Conservation (phyloP, 345 rosid genomes). For the Sapria himalayana region DNA sequence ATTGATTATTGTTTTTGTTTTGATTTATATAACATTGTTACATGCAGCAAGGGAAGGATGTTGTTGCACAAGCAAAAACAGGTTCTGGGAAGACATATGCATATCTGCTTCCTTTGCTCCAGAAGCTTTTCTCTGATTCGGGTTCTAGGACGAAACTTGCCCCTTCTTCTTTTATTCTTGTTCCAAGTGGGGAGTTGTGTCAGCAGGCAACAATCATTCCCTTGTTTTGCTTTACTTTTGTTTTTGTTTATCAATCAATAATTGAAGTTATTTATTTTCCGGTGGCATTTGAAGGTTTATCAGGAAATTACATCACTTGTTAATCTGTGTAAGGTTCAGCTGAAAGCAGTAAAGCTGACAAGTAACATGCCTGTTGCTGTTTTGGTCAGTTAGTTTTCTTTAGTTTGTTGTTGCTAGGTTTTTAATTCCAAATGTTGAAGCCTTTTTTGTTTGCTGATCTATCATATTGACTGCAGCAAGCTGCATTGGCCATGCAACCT, state of each 20-base stretch:
- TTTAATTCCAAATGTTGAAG: background rate
- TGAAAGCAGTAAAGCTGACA: conserved; percentile 50
- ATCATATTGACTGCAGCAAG: conserved; percentile 23
- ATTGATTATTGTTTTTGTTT: background rate
- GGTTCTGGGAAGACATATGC: conserved; percentile 88
- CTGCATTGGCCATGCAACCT: conserved; percentile 53
- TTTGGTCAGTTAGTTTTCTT: conserved; percentile 28
- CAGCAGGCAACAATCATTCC: conserved; percentile 27
- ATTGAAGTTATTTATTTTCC: background rate
- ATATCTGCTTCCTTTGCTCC: conserved; percentile 68
- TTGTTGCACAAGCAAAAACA: conserved; percentile 71
- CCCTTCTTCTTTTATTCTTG: conserved; percentile 57
- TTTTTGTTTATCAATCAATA: background rate
- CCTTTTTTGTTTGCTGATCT: background rate
- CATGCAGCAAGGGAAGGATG: conserved; percentile 68
- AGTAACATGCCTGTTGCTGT: conserved; percentile 54
- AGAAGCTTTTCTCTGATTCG: conserved; percentile 37
- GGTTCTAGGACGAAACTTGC: conserved; percentile 31
- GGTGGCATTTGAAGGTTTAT: conserved; percentile 35
- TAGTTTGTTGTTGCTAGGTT: background rate
- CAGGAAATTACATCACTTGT: conserved; percentile 39
- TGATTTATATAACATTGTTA: background rate
- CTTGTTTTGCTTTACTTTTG: background rate
- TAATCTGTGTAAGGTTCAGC: conserved; percentile 54
- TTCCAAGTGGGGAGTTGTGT: conserved; percentile 61